A percentile compares a stretch with the other conserved stretches of the same genome.
Evolutionary conservation across 2,329 filamentous ascomycete species (phyloP).

Genomic region (Xylariaceae sp.): DNA sequence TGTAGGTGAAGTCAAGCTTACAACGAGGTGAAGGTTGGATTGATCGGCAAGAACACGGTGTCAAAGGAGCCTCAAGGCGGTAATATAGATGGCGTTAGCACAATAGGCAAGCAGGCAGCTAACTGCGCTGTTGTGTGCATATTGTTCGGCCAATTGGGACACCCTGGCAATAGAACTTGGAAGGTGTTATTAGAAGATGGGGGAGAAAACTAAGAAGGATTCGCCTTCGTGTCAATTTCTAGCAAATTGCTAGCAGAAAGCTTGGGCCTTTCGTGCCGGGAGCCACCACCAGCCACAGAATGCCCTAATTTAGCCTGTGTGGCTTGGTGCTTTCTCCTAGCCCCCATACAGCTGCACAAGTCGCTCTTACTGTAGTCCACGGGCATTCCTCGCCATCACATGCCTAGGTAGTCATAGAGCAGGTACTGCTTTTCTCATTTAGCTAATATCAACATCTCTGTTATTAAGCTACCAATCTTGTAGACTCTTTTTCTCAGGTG

Average conservation of each 20-base stretch:
- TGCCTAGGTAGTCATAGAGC: no score
- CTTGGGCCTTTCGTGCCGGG: conserved; percentile 13
- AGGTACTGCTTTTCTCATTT: no score
- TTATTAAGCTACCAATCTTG: no score
- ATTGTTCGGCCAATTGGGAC: conserved; percentile 38
- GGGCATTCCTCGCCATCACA: no score
- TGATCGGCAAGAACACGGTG: conserved; percentile 26
- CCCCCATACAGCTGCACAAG: no score
- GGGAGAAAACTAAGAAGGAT: conserved; percentile 28
- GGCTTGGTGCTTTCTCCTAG: no score
- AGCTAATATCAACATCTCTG: no score
- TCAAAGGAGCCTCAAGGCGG: conserved; percentile 33
- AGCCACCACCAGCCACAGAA: not conserved
- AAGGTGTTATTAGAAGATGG: conserved; percentile 16
- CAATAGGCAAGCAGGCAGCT: conserved; percentile 36
- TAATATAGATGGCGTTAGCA: conserved; percentile 31
- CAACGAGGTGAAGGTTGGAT: not conserved
- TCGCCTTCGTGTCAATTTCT: conserved; percentile 34
- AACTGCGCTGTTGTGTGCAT: conserved; percentile 38
- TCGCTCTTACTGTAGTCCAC: no score
- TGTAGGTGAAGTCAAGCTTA: not conserved
- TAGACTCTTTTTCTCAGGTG: no score
- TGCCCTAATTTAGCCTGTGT: conserved; percentile 15
- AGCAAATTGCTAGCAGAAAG: conserved; percentile 7
- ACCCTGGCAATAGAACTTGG: conserved; percentile 12